A percentile compares a stretch with the other conserved stretches of the same genome.
Conservation (phyloP, 2,329 filamentous ascomycete genomes). For the Plenodomus biglobosus region DNA sequence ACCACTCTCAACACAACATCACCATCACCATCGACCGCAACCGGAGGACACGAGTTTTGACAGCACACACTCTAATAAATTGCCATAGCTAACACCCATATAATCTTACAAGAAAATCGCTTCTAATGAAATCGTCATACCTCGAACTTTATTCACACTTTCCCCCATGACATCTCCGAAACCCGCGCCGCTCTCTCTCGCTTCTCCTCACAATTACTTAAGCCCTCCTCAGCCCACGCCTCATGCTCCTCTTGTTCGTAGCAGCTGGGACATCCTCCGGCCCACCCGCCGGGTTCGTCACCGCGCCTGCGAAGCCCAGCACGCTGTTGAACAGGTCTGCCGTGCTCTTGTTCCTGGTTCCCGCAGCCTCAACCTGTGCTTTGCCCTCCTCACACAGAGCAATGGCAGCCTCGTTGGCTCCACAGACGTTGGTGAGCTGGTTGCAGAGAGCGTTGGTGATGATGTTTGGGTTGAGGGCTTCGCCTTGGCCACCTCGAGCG, state of each 20-base stretch:
- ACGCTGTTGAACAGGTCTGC: constrained; percentile 47
- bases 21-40: too few species aligned
- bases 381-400: constrained; percentile 57
- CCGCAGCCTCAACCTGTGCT: constrained; percentile 53
- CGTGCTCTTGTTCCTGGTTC: constrained; percentile 45
- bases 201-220: constrained; percentile 1
- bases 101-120: not conserved
- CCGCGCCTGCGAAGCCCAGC: constrained; percentile 42
- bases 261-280: constrained; percentile 26
- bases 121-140: not conserved
- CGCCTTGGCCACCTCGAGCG: constrained; percentile 63
- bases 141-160: too few species aligned
- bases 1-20: too few species aligned
- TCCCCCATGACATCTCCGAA: too few species aligned
- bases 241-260: constrained; percentile 23
- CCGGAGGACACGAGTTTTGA: too few species aligned
- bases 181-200: not conserved
- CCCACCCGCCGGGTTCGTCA: constrained; percentile 37
- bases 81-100: not conserved
- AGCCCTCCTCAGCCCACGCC: constrained; percentile 19
- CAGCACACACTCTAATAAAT: not conserved
- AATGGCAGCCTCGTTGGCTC: constrained; percentile 62
- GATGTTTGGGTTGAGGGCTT: constrained; percentile 71
- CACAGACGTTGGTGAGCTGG: constrained; percentile 67
- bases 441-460: constrained; percentile 73